A percentile compares a stretch with the other conserved stretches of the same genome.
These are phyloP conservation scores for Mucor plumbeus DNA, from an alignment of 371 early-diverging fungal species.

Conservation along the genomic window DNA sequence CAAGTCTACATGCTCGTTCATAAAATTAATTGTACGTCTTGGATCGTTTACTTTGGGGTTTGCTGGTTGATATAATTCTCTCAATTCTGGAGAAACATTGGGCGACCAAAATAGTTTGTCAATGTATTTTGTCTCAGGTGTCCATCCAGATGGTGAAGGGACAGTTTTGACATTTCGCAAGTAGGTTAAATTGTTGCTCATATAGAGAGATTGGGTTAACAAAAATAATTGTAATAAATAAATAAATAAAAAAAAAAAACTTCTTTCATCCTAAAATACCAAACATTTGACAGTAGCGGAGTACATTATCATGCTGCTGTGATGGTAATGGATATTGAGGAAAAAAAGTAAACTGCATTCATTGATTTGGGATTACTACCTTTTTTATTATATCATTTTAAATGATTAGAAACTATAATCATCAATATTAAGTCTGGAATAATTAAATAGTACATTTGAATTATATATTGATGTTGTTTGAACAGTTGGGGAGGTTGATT, in stretches of 20 bases:
- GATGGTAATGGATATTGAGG: too few species aligned
- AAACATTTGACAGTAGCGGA: constrained; percentile 5
- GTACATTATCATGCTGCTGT: background rate
- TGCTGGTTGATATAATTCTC: constrained; percentile 40
- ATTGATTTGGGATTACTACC: too few species aligned
- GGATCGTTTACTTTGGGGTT: constrained; percentile 22
- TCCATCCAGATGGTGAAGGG: constrained; percentile 51
- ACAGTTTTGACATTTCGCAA: constrained; percentile 41
- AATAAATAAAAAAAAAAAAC: constrained; percentile 7
- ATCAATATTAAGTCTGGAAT: too few species aligned
- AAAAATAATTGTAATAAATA: too few species aligned
- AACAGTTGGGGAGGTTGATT: too few species aligned
- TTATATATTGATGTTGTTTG: too few species aligned
- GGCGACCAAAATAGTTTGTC: constrained; percentile 53
- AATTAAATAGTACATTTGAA: too few species aligned
- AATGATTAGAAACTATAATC: too few species aligned
- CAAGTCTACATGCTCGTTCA: constrained; percentile 50
- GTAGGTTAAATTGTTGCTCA: constrained; percentile 12
- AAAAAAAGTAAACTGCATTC: too few species aligned
- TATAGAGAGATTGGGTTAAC: background rate
- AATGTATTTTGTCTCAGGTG: constrained; percentile 49
- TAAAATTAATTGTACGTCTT: constrained; percentile 34
- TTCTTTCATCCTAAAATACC: background rate
- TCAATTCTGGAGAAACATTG: constrained; percentile 36
- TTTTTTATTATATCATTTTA: too few species aligned